Percentiles rank a stretch among this genome's conserved stretches.
phyloP scores from a whole-genome alignment of 1,139 yeast genomes.

The Yamadazyma mexicana region DNA sequence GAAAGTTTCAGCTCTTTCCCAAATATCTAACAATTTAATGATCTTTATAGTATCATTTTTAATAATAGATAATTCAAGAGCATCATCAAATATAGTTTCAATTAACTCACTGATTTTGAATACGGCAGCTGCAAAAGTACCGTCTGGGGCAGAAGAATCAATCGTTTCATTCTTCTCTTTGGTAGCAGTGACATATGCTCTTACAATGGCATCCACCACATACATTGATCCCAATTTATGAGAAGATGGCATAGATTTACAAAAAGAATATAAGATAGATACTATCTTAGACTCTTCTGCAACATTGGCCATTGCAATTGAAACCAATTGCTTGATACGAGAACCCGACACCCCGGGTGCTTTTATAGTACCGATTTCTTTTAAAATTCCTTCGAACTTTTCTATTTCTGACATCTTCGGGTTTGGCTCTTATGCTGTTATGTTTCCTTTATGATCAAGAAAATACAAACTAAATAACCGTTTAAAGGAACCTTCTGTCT shows the following conservation, averaged over 20 bases:
- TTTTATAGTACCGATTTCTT: conserved; percentile 72
- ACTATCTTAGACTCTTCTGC: conserved; percentile 57
- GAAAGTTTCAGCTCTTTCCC: conserved; percentile 88
- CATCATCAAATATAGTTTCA: conserved; percentile 58
- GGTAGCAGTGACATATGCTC: conserved; percentile 81
- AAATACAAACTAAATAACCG: conserved; percentile 6
- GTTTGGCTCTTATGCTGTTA: neutral
- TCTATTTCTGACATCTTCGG: conserved; percentile 40
- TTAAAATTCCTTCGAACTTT: conserved; percentile 68
- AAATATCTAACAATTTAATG: conserved; percentile 81
- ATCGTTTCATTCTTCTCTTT: conserved; percentile 49
- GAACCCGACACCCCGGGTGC: conserved; percentile 96
- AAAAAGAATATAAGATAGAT: conserved; percentile 61
- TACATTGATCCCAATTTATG: conserved; percentile 91
- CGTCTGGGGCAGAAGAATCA: conserved; percentile 56
- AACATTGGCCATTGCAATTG: conserved; percentile 69
- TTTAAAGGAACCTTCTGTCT: neutral
- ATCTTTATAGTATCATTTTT: conserved; percentile 67
- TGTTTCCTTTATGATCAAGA: neutral
- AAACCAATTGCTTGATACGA: conserved; percentile 83
- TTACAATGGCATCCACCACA: conserved; percentile 87
- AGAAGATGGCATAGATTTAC: conserved; percentile 72
- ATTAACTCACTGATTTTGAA: conserved; percentile 58
- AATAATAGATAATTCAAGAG: conserved; percentile 52
- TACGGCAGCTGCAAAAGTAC: conserved; percentile 76